Percentiles rank a stretch among this genome's conserved stretches.
phyloP scores from a whole-genome alignment of 306 rosid genomes.

The Chamaecrista fasciculata region DNA sequence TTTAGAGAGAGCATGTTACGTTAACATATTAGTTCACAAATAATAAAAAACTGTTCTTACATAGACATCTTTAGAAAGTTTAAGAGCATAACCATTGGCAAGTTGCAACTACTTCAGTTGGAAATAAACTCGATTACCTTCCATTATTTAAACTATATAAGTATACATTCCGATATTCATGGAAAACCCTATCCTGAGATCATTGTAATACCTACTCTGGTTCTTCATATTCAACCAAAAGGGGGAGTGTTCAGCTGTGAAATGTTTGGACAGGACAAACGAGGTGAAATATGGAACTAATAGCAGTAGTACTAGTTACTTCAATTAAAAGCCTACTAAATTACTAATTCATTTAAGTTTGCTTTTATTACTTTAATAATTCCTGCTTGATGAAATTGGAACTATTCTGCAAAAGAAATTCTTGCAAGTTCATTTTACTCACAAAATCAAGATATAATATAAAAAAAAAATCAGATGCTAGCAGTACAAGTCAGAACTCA shows the following conservation, averaged over 20 bases:
- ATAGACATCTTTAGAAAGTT: not conserved
- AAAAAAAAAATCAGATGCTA: not conserved
- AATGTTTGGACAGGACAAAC: no score
- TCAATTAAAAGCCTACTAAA: not conserved
- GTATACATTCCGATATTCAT: not conserved
- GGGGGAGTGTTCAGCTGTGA: no score
- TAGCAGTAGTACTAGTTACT: no score
- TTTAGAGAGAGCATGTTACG: conserved; percentile 2
- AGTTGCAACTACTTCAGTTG: not conserved
- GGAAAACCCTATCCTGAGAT: not conserved
- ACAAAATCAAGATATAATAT: not conserved
- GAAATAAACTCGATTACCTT: not conserved
- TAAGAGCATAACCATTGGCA: not conserved
- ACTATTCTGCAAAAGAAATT: not conserved
- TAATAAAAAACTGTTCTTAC: not conserved
- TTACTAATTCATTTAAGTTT: not conserved
- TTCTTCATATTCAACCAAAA: not conserved
- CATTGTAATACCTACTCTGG: not conserved
- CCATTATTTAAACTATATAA: not conserved
- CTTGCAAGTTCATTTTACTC: not conserved
- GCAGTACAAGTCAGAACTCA: not conserved
- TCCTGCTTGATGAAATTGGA: not conserved
- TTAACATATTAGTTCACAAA: not conserved
- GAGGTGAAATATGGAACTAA: not conserved
- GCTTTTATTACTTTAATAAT: not conserved